phyloP scores from a whole-genome alignment of 2,329 filamentous ascomycete species.

The Arachnopeziza araneosa region DNA sequence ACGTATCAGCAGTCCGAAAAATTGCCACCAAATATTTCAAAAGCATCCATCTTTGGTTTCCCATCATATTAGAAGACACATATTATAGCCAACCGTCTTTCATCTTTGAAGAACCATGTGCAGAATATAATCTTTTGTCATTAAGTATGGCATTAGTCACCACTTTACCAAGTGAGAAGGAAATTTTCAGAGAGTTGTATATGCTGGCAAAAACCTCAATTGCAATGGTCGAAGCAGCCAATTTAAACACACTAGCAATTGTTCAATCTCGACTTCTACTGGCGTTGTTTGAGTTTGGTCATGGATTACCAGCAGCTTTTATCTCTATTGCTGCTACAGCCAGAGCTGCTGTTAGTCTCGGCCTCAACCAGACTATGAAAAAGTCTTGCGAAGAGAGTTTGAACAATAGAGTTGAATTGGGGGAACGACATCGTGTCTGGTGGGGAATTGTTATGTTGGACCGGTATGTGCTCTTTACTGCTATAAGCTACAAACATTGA shows the following conservation, averaged over 20 bases:
- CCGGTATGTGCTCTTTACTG: conserved; percentile 3
- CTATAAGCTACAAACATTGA: background rate
- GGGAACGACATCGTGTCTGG: conserved; percentile 14
- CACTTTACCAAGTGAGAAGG: conserved; percentile 5
- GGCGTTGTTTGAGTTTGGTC: conserved; percentile 15
- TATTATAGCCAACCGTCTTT: conserved; percentile 10
- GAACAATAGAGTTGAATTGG: background rate
- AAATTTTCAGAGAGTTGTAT: conserved; percentile 7
- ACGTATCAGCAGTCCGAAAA: conserved; percentile 5
- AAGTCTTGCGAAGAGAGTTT: background rate
- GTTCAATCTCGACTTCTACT: conserved; percentile 16
- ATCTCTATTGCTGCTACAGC: conserved; percentile 16
- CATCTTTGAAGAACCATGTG: conserved; percentile 8
- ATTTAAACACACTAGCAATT: conserved; percentile 13
- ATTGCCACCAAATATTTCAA: conserved; percentile 12
- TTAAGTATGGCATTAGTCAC: conserved; percentile 14
- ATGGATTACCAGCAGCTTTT: conserved; percentile 14
- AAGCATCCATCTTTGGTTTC: conserved; percentile 17
- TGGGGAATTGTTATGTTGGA: conserved; percentile 21
- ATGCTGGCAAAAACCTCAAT: conserved; percentile 15
- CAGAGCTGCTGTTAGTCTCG: conserved; percentile 14
- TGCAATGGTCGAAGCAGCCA: conserved; percentile 13
- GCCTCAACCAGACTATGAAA: conserved; percentile 9
- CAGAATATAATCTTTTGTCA: conserved; percentile 11
- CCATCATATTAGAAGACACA: conserved; percentile 10